These are phyloP conservation scores for Scopulariopsis brevicaulis DNA, from an alignment of 2,329 filamentous ascomycete genomes.

Conservation along the genomic window DNA sequence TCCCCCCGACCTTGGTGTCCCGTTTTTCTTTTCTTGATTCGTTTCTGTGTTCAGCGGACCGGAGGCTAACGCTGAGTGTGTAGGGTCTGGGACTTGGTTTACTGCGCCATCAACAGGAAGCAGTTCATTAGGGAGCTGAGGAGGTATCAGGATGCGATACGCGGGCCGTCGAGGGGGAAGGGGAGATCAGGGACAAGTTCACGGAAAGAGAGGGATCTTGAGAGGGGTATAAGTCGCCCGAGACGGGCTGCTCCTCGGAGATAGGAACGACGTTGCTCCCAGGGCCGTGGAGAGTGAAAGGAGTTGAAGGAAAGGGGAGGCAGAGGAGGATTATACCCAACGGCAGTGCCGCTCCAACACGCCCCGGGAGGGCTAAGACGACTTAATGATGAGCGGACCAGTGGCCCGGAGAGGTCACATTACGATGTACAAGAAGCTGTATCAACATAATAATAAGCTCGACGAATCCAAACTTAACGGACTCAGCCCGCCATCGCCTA, in stretches of 20 bases:
- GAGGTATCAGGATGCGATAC: constrained; percentile 1
- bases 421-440: background rate
- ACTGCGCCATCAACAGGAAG: constrained; percentile 7
- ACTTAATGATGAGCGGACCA: background rate
- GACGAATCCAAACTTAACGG: no score
- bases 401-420: background rate
- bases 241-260: background rate
- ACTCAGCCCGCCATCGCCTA: no score
- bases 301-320: background rate
- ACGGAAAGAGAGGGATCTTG: background rate
- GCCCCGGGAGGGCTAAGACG: background rate
- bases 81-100: constrained; percentile 8
- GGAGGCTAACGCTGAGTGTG: background rate
- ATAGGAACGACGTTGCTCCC: background rate
- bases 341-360: no score
- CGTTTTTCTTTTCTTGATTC: background rate
- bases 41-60: background rate
- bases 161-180: background rate
- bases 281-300: background rate
- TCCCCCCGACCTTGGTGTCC: background rate
- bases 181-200: background rate
- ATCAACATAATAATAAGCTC: background rate
- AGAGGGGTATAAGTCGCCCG: background rate
- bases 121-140: constrained; percentile 1
- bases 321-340: background rate